Base-by-base conservation (phyloP, 75 land plant genomes). In the Selaginella moellendorffii region DNA sequence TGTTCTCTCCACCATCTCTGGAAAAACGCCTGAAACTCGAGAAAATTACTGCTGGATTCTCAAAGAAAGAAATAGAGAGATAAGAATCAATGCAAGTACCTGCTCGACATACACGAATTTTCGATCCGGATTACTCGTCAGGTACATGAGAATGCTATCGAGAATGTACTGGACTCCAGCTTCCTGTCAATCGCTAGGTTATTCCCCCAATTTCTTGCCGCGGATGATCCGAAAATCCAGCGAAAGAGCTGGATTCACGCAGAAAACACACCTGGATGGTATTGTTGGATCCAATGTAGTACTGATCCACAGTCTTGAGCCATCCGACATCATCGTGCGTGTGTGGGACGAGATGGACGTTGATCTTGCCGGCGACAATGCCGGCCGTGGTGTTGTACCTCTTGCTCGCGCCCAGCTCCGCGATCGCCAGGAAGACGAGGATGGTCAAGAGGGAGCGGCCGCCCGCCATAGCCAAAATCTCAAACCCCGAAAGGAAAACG, bases 271-370 rank as follows among this genome's bases (percentile, higher is more conserved):
- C 97, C 75, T 78, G 85, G 59, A 90, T 84, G 26, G 92, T 76
- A 53, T 84, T 86, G 68, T 90, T 90, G 63, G 92, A 76, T 9
- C 92, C 97, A 19, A 77, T 80, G 64, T 67, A 90, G 73, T 86
- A 89, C 76, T 89, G 96, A 73, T 89, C 96, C 9, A 89, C 80
- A 12, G 90, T 89, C 72, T 90, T 90, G 68, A 90, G 80, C 97
- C 97, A 90, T 0, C 97, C 97, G 29, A 90, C 87, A 67, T 90
- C 97, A 54, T 90, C 91, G 62, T 90, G 97, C 0, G 92, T 74
- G 71, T 90, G 92, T 17, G 92, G 66, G 23, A 90, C 97, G 53
- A 90, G 65, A 54, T 90, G 97, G 19, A 90, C 97, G 54, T 90
- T 90, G 53, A 90, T 56, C 69, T 84, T 90, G 0, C 68, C 97